Conservation (phyloP, 768 basidiomycete genomes). For the Mycena pura region DNA sequence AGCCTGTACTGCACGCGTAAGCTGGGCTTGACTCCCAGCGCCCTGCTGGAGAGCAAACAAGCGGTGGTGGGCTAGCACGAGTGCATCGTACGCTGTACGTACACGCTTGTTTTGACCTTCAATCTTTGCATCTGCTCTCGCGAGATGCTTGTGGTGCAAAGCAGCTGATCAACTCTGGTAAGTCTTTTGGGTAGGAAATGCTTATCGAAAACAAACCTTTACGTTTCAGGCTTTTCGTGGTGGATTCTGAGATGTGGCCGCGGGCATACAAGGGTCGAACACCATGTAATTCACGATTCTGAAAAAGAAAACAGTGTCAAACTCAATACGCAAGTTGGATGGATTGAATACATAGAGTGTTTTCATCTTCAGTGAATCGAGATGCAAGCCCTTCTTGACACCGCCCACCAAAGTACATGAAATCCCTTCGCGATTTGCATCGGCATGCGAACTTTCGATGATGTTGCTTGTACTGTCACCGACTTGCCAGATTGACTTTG, state of each 20-base stretch:
- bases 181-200: too few relatives aligned
- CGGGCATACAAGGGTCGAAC: background rate
- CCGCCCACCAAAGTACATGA: slow-evolving; percentile 25
- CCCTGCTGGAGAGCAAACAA: too few relatives aligned
- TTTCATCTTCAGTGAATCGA: slow-evolving; percentile 21
- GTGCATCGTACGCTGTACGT: too few relatives aligned
- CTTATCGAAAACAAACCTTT: too few relatives aligned
- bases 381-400: slow-evolving; percentile 14
- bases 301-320: background rate
- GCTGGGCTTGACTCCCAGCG: too few relatives aligned
- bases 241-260: background rate
- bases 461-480: slow-evolving; percentile 33
- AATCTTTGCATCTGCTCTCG: too few relatives aligned
- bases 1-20: too few relatives aligned
- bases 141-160: too few relatives aligned
- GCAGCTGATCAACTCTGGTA: too few relatives aligned
- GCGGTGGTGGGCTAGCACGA: too few relatives aligned
- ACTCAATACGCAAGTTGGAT: background rate
- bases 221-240: slow-evolving; percentile 1
- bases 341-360: background rate
- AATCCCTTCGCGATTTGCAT: slow-evolving; percentile 36
- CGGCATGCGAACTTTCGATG: slow-evolving; percentile 32
- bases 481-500: slow-evolving; percentile 31
- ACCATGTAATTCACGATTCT: background rate
- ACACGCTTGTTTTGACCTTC: too few relatives aligned